A percentile compares a stretch with the other conserved stretches of the same genome.
Conservation (phyloP, 208 protist genomes). For the Herpetomonas tarakana region DNA sequence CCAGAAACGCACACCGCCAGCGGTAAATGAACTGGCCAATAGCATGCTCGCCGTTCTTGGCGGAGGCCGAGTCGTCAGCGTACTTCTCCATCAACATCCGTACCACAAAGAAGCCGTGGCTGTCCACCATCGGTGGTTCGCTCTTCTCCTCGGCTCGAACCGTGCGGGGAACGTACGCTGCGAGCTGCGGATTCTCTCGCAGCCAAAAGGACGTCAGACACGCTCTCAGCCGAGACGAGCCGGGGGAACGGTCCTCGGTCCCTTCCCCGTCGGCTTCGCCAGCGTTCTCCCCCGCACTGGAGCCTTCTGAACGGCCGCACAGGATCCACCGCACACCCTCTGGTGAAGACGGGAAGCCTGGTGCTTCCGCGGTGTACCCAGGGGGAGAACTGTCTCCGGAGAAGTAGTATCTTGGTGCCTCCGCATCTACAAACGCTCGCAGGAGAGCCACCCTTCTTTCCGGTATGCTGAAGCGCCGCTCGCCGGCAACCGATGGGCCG, state of each 20-base stretch:
- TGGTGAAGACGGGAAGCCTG: conserved; percentile 11
- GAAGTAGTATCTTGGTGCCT: conserved; percentile 42
- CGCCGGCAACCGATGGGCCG: background rate
- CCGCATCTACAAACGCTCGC: conserved; percentile 17
- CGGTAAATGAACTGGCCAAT: conserved; percentile 64
- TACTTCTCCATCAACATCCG: conserved; percentile 47
- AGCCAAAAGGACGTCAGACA: background rate
- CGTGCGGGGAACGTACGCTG: background rate
- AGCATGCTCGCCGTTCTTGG: conserved; percentile 35
- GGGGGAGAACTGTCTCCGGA: too few relatives aligned
- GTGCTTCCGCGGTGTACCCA: too few relatives aligned
- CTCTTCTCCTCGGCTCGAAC: background rate
- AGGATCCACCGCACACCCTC: conserved; percentile 34
- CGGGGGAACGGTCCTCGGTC: background rate
- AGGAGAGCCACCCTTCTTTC: conserved; percentile 21
- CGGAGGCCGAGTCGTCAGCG: background rate
- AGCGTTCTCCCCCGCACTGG: too few relatives aligned
- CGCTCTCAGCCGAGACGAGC: background rate
- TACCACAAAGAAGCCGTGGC: conserved; percentile 51
- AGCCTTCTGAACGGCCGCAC: too few relatives aligned
- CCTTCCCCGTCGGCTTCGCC: too few relatives aligned
- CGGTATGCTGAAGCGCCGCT: conserved; percentile 13
- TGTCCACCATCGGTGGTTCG: conserved; percentile 31
- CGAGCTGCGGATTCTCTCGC: conserved; percentile 4
- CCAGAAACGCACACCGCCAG: conserved; percentile 46